phyloP scores from a whole-genome alignment of 1,284 basidiomycete species.

The Phylloporus sp. region DNA sequence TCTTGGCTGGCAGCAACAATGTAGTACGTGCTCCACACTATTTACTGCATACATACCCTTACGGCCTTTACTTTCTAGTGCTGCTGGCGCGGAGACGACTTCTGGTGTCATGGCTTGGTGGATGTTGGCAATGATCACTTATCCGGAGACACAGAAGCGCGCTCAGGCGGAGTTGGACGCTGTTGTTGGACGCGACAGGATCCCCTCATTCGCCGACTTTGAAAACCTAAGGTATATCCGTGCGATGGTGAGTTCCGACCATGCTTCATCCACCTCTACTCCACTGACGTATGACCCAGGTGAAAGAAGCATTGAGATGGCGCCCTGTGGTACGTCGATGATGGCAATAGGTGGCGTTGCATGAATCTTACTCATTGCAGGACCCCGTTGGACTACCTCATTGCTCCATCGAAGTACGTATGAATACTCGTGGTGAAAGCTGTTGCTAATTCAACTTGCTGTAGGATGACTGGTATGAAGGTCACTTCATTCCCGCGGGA shows the following conservation, averaged over 20 bases:
- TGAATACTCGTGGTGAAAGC: not conserved
- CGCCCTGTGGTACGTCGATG: not conserved
- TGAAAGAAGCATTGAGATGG: not conserved
- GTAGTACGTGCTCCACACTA: not conserved
- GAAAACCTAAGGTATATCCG: not conserved
- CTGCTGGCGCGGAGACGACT: not conserved
- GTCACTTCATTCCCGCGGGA: slow-evolving; percentile 23
- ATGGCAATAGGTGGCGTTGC: not conserved
- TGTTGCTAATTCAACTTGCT: not conserved
- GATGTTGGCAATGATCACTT: not conserved
- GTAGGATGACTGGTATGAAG: slow-evolving; percentile 20
- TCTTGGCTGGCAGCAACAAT: not conserved
- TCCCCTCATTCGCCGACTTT: not conserved
- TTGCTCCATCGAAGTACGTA: slow-evolving; percentile 2
- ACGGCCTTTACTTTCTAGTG: too few species aligned
- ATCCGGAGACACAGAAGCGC: not conserved
- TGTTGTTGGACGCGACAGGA: not conserved
- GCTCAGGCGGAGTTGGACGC: not conserved
- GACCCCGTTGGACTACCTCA: not conserved
- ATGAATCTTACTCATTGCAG: not conserved
- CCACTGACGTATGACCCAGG: not conserved
- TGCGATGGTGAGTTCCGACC: slow-evolving; percentile 8
- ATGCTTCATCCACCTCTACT: not conserved
- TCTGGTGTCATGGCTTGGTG: not conserved
- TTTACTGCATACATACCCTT: not conserved